Evolutionary conservation across 202 grass and related monocot species (phyloP).

Genomic region (Zizania palustris): DNA sequence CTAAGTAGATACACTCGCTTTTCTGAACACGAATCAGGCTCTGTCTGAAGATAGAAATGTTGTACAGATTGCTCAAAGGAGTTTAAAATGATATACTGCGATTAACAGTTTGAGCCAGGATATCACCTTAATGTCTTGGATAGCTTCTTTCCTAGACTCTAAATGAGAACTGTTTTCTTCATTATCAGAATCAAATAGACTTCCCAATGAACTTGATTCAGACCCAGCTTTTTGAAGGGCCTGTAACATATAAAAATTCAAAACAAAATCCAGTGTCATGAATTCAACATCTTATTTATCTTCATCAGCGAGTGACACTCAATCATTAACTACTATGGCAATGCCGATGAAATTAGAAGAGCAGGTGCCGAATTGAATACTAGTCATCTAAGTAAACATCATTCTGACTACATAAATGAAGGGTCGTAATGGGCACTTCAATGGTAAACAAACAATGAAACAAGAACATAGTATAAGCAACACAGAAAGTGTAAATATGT

Average conservation of each 20-base stretch:
- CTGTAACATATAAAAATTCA: slow-evolving; percentile 41
- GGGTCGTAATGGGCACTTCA: neutral
- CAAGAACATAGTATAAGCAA: neutral
- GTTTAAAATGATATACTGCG: slow-evolving; percentile 13
- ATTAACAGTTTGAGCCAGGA: slow-evolving; percentile 30
- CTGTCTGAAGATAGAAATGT: slow-evolving; percentile 48
- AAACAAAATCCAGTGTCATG: slow-evolving; percentile 43
- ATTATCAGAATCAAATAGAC: slow-evolving; percentile 71
- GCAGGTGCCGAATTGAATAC: neutral
- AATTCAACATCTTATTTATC: neutral
- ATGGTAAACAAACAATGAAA: slow-evolving; percentile 12
- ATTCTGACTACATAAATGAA: slow-evolving; percentile 30
- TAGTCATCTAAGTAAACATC: slow-evolving; percentile 17
- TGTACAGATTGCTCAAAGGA: slow-evolving; percentile 13
- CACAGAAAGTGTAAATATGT: neutral
- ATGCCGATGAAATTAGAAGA: slow-evolving; percentile 29
- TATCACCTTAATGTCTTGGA: slow-evolving; percentile 64
- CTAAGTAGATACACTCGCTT: slow-evolving; percentile 65
- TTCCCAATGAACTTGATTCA: slow-evolving; percentile 68
- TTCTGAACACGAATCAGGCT: slow-evolving; percentile 52
- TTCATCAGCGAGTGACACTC: neutral
- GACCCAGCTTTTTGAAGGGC: slow-evolving; percentile 54
- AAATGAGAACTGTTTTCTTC: slow-evolving; percentile 54
- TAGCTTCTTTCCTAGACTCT: slow-evolving; percentile 42
- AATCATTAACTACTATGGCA: neutral